Base-by-base conservation (phyloP, 768 basidiomycete genomes). In the Boletellus emodensis region DNA sequence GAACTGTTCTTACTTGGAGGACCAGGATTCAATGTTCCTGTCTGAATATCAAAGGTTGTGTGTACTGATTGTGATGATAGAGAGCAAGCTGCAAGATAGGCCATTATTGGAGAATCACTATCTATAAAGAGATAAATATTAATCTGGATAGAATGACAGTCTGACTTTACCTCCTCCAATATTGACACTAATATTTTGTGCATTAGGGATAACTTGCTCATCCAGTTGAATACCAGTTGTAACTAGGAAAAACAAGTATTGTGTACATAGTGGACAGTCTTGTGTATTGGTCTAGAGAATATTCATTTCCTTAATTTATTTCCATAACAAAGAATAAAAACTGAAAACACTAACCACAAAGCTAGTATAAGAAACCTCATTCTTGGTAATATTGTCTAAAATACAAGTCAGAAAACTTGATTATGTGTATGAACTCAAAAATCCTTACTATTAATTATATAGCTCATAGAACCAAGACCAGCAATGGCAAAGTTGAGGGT, bases 181-280 rank as follows among this genome's bases (percentile, higher is more conserved):
- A 1, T 44, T 38, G 12, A 49, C 22, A 40, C 15, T 41, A 3
- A 44, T 10, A 20, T 18, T 6, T 3, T 9, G n/a, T 4, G 24
- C 14, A n/a, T 12, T 42, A 0, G 33, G 18, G 6, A 1, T 0
- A 37, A 42, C 6, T 38, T 52, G 46, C n/a, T 3, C 15, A 22
- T 61, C 37, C 9, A 51, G 10, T 11, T 54, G 36, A 24, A 58
- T 2, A 33, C 14, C 18, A 11, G 59, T 52, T 33, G 59, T 58
- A 2, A 51, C 40, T 1, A 57, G 28, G 24, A 61, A 60, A 3
- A 49, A 53, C 0, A 58, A 22, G 10, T 46, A 49, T 17, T 40
- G 3, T 30, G 12, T 5, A 20, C 32, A 46, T 30, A 13, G 24
- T 44, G 36, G 9, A 13, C 36, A 54, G 30, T 45, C 20, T 13